These are phyloP conservation scores for Fraxinus angustifolia DNA, from an alignment of 305 asterid genomes.

Conservation along the genomic window DNA sequence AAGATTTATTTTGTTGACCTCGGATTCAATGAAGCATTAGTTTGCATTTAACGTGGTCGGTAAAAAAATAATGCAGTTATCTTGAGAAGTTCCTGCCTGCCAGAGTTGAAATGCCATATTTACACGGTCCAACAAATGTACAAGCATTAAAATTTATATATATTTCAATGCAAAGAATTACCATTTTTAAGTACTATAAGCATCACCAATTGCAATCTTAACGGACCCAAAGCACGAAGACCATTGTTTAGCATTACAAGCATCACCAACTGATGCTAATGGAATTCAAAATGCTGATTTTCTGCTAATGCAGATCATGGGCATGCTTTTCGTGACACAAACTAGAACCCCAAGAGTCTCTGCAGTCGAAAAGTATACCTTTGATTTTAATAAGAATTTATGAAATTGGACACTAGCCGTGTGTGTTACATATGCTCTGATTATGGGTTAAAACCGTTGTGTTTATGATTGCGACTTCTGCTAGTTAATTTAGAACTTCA, in stretches of 20 bases:
- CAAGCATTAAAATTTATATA: neutral
- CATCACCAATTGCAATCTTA: neutral
- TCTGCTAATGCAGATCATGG: constrained; percentile 22
- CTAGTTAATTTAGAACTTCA: too few species aligned
- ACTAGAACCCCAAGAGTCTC: constrained; percentile 36
- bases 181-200: neutral
- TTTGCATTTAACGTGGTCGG: neutral
- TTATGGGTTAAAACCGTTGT: too few species aligned
- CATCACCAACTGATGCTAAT: constrained; percentile 35
- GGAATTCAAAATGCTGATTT: constrained; percentile 29
- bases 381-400: neutral
- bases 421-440: neutral
- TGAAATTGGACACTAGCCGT: neutral
- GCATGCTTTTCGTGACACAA: constrained; percentile 29
- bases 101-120: neutral
- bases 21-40: neutral
- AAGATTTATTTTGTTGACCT: neutral
- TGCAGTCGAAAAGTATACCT: constrained; percentile 41
- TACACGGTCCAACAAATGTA: neutral
- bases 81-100: neutral
- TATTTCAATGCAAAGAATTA: neutral
- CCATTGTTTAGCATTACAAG: neutral
- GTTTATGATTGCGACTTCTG: too few species aligned
- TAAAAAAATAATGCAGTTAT: neutral
- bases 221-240: neutral